Conservation (phyloP, 208 protist genomes). For the Crithidia bombi region DNA sequence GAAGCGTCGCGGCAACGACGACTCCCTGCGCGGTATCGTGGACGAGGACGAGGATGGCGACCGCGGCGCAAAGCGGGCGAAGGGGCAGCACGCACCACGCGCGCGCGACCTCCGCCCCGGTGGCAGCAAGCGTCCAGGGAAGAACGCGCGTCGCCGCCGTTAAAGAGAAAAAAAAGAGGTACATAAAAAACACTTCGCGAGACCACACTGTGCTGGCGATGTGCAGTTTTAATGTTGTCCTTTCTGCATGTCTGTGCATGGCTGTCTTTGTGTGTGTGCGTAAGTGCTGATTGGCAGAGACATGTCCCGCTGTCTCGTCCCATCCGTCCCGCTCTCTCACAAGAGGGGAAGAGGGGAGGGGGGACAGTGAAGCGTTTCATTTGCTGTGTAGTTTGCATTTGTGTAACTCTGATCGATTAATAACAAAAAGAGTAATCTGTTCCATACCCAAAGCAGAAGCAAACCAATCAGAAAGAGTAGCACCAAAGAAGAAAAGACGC, state of each 20-base stretch:
- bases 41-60: slow-evolving; percentile 42
- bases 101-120: slow-evolving; percentile 66
- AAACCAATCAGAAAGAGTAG: too few species aligned
- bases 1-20: slow-evolving; percentile 81
- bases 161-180: slow-evolving; percentile 5
- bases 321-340: too few species aligned
- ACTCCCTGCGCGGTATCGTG: slow-evolving; percentile 68
- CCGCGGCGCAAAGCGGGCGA: slow-evolving; percentile 20
- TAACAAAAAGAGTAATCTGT: slow-evolving; percentile 9
- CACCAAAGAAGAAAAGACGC: too few species aligned
- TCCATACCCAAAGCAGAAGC: too few species aligned
- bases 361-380: too few species aligned
- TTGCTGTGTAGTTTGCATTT: neutral
- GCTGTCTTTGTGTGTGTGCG: too few species aligned
- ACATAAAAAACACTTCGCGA: neutral
- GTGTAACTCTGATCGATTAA: slow-evolving; percentile 35
- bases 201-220: too few species aligned
- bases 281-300: too few species aligned
- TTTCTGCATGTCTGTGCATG: too few species aligned
- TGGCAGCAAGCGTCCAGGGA: slow-evolving; percentile 81
- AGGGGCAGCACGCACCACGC: slow-evolving; percentile 36
- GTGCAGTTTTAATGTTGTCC: too few species aligned
- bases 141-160: slow-evolving; percentile 70
- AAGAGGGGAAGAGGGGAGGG: too few species aligned
- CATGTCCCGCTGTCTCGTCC: too few species aligned